phyloP scores from a whole-genome alignment of 2,329 filamentous ascomycete species.

The Elsinoe batatas region DNA sequence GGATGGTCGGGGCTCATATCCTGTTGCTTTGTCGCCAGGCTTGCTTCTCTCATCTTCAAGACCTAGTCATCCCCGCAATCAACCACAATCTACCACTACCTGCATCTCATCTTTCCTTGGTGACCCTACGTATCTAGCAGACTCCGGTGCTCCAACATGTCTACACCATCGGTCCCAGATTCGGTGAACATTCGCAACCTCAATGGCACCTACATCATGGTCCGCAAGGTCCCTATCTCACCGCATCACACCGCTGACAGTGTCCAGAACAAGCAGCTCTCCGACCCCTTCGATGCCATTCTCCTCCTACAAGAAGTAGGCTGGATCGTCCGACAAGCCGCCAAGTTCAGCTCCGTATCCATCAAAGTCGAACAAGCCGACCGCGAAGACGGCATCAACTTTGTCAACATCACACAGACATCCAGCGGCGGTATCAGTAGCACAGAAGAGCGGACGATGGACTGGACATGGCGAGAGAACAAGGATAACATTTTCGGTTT shows the following conservation, averaged over 20 bases:
- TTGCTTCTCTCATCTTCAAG: not conserved
- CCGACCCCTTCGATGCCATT: conserved; percentile 57
- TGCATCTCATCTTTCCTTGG: not conserved
- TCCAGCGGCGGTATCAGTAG: conserved; percentile 63
- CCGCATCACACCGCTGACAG: not conserved
- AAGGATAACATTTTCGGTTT: conserved; percentile 70
- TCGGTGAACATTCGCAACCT: conserved; percentile 58
- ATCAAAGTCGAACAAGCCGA: conserved; percentile 48
- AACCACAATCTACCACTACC: not conserved
- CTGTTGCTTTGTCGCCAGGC: not conserved
- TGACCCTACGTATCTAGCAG: no score
- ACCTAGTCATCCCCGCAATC: not conserved
- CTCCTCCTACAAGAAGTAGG: conserved; percentile 43
- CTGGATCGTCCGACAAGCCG: conserved; percentile 37
- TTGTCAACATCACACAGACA: conserved; percentile 64
- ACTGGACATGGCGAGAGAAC: conserved; percentile 55
- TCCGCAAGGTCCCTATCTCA: not conserved
- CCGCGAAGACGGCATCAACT: conserved; percentile 35
- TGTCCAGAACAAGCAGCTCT: conserved; percentile 62
- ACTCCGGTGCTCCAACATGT: conserved; percentile 39
- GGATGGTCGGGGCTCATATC: not conserved
- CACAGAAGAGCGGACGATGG: conserved; percentile 46
- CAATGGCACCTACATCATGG: conserved; percentile 60
- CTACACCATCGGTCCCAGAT: conserved; percentile 62
- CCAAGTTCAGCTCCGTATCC: conserved; percentile 59